Evolutionary conservation across 2,329 filamentous ascomycete genomes (phyloP).

Genomic region (Claviceps fusiformis): DNA sequence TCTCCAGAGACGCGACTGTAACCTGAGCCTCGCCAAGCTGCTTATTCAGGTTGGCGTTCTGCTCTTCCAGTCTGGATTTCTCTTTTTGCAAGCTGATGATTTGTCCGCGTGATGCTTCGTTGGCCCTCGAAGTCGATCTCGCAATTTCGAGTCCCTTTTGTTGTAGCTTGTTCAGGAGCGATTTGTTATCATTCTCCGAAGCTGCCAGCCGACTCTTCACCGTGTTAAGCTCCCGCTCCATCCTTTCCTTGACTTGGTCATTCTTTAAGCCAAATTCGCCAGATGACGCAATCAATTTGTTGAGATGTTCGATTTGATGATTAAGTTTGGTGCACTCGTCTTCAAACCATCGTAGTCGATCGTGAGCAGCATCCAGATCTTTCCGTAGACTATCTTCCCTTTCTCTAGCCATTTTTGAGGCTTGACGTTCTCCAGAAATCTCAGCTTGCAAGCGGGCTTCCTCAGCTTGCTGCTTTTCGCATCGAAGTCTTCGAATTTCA

Average conservation of each 20-base stretch:
- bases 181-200: slow-evolving; percentile 91
- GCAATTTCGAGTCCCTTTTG: slow-evolving; percentile 96
- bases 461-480: slow-evolving; percentile 74
- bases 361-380: slow-evolving; percentile 68
- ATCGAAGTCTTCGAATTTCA: slow-evolving; percentile 69
- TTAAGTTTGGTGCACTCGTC: slow-evolving; percentile 64
- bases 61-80: slow-evolving; percentile 70
- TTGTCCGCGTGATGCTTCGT: slow-evolving; percentile 68
- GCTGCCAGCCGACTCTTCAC: slow-evolving; percentile 79
- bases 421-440: slow-evolving; percentile 62
- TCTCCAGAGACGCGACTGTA: slow-evolving; percentile 71
- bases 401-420: slow-evolving; percentile 66
- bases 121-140: slow-evolving; percentile 72
- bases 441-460: slow-evolving; percentile 76
- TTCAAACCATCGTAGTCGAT: slow-evolving; percentile 66
- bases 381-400: slow-evolving; percentile 63
- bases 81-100: slow-evolving; percentile 66
- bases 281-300: slow-evolving; percentile 75
- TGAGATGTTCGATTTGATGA: slow-evolving; percentile 70
- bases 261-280: slow-evolving; percentile 81
- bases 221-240: slow-evolving; percentile 82
- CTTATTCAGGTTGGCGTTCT: slow-evolving; percentile 65
- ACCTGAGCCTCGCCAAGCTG: slow-evolving; percentile 80
- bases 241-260: slow-evolving; percentile 84
- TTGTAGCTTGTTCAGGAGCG: slow-evolving; percentile 91